Evolutionary conservation across 768 basidiomycete genomes (phyloP).

Genomic region (Termitomyces bulborhizus): DNA sequence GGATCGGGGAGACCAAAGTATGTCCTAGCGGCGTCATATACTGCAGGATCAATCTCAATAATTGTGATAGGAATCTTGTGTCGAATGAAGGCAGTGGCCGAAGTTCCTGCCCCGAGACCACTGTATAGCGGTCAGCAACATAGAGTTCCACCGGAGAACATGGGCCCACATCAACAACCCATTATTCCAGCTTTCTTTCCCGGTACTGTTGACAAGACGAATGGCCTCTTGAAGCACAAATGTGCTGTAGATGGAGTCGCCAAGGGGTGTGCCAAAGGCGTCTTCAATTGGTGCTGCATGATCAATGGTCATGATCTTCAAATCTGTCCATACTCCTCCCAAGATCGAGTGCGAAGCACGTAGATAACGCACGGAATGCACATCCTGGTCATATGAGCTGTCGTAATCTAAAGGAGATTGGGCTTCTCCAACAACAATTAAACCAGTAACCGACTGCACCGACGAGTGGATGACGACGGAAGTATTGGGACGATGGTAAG

Average conservation of each 20-base stretch:
- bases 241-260: slow-evolving; percentile 77
- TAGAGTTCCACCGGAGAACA: not conserved
- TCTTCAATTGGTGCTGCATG: slow-evolving; percentile 39
- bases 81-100: slow-evolving; percentile 65
- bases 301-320: slow-evolving; percentile 37
- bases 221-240: slow-evolving; percentile 87
- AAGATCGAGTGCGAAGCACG: slow-evolving; percentile 61
- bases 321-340: slow-evolving; percentile 76
- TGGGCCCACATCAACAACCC: slow-evolving; percentile 68
- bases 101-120: slow-evolving; percentile 84
- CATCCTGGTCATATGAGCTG: slow-evolving; percentile 22
- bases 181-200: slow-evolving; percentile 32
- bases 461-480: slow-evolving; percentile 65
- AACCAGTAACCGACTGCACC: slow-evolving; percentile 67
- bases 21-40: slow-evolving; percentile 72
- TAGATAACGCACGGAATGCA: slow-evolving; percentile 54
- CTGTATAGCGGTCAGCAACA: slow-evolving; percentile 31
- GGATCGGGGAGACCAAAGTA: slow-evolving; percentile 79
- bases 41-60: slow-evolving; percentile 90
- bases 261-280: slow-evolving; percentile 45
- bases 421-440: slow-evolving; percentile 77
- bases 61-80: slow-evolving; percentile 72
- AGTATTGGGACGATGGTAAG: slow-evolving; percentile 45
- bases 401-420: slow-evolving; percentile 30
- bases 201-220: slow-evolving; percentile 55